Base-by-base conservation (phyloP, 2,329 filamentous ascomycete species). In the Diaporthe longicolla region DNA sequence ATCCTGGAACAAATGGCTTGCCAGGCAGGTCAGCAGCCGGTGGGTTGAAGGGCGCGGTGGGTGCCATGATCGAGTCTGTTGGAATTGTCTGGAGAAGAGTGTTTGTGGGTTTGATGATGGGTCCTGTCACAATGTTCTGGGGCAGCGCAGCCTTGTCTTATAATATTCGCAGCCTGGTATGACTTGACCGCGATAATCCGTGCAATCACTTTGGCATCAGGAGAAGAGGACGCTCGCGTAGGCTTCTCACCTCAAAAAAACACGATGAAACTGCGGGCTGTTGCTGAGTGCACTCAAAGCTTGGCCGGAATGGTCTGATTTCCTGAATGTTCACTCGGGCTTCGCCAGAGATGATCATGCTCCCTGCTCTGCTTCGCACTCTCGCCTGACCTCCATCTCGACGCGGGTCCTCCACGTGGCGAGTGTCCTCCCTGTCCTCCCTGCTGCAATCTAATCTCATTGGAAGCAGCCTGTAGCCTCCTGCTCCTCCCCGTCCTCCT, bases 1-100 rank as follows among this genome's bases (percentile, higher is more conserved):
- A 86, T 78, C 78, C 77, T 13, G 84, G 80, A 13, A 87, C 84
- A n/a, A 75, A 77, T 10, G 85, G 85, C 77, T 87, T 87, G 72
- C 81, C 81, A 1, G 77, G 76, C n/a, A 83, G 77, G 65, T 83
- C 77, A 24, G 82, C 77, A 4, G 84, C 74, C 10, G 84, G 83
- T 17, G 85, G 84, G 72, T 80, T 83, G 78, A 87, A 87, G 5
- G 82, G 80, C 24, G 84, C 80, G 57, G 83, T 78, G 74, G 81
- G 76, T 26, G 79, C 72, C 79, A 81, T 81, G 35, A 17, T 66
- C 45, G 24, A 48, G 1, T 61, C 32, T 69, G 32, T 40, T 61
- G 5, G 26, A 35, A 75, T 37, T n/a, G 24, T 45, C 29, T 54
- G 43, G 32, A 50, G 43, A 17, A 32, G 35, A n/a, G 54, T 69